phyloP scores from a whole-genome alignment of 108 stramenopile genomes.

The Skeletonema potamos region DNA sequence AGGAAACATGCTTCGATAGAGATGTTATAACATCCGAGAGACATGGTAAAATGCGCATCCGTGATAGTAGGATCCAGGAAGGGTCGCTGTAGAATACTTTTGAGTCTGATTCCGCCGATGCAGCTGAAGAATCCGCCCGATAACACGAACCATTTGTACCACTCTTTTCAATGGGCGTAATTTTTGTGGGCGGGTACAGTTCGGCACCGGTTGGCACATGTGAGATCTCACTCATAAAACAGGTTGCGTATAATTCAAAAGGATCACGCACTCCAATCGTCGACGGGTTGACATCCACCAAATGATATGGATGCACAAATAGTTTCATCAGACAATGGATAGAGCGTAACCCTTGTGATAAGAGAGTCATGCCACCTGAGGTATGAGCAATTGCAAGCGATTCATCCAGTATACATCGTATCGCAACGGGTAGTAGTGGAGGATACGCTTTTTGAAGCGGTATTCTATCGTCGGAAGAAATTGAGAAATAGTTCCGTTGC shows the following conservation, averaged over 20 bases:
- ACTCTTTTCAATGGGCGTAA: constrained; percentile 37
- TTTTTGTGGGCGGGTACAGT: constrained; percentile 54
- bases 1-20: constrained; percentile 30
- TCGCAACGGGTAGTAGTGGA: constrained; percentile 66
- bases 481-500: constrained; percentile 11
- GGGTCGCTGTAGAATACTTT: constrained; percentile 80
- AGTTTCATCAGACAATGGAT: constrained; percentile 58
- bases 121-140: constrained; percentile 69
- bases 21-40: constrained; percentile 52
- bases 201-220: constrained; percentile 55
- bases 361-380: constrained; percentile 43
- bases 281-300: constrained; percentile 30
- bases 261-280: constrained; percentile 10
- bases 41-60: constrained; percentile 84
- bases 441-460: constrained; percentile 41
- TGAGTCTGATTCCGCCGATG: constrained; percentile 74
- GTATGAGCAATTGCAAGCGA: constrained; percentile 35
- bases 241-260: constrained; percentile 43
- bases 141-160: constrained; percentile 55
- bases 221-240: constrained; percentile 74
- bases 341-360: constrained; percentile 58
- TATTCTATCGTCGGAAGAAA: constrained; percentile 8
- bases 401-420: constrained; percentile 81
- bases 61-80: constrained; percentile 81
- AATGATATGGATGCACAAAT: constrained; percentile 67